Base-by-base conservation (phyloP, 2,329 filamentous ascomycete genomes). In the Penicillium sclerotigenum region DNA sequence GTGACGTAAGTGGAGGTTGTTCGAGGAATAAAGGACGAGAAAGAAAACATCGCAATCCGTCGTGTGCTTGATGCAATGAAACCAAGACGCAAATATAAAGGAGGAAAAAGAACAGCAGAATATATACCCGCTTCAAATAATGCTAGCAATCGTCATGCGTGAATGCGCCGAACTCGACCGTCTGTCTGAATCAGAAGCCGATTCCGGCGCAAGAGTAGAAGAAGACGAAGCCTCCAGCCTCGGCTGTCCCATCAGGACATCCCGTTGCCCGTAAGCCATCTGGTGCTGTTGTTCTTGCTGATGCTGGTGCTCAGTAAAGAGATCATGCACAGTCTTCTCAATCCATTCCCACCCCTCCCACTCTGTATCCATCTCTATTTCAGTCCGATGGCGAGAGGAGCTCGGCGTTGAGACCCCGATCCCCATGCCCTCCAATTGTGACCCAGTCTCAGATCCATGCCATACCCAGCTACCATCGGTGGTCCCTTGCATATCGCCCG, bases 321-420 rank as follows among this genome's bases (percentile, higher is more conserved):
- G 52, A 45, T 56, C 48, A 2, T 81, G 77, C 4, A 89, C 77
- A 22, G 83, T 79, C 52, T 81, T 79, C 65, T 94, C 87, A 14
- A 96, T 78, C 59, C 83, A 82, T 22, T 85, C 83, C 92, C 92
- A 97, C 2, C 89, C 90, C 49, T 86, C 85, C 90, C 90, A 95
- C 45, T 89, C 87, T 51, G 81, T 78, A 42, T 79, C 77, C 61
- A 87, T 84, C 11, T 82, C 80, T 24, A 80, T 80, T 0, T 79
- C 81, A 13, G 87, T 72, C 20, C 54, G 56, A 45, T 61, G 65
- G 47, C 63, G 59, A 38, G 54, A 57, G 4, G 52, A 47, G 10
- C 56, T 54, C 1, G 59, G 45, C 18, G 60, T 63, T 28, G 53
- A 56, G 7, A 56, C n/a, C 11, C 9, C n/a, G 4, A 18, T 54